Evolutionary conservation across 108 stramenopile species (phyloP), one percentile per base, ranked within the genome.

Genomic region (Bacterosira constricta): DNA sequence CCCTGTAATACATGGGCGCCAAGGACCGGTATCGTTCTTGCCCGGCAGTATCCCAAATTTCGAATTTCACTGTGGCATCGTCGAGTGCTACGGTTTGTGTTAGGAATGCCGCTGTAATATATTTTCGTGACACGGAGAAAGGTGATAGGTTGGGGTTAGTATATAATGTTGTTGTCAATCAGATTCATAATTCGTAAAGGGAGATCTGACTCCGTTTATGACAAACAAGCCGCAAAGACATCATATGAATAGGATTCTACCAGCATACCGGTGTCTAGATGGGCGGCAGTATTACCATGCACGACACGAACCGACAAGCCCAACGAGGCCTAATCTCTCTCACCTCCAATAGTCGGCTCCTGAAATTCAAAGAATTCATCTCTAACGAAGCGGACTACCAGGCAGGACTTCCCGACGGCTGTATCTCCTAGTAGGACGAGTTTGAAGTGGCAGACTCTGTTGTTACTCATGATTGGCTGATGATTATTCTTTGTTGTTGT

Each of bases 281-380:
- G 5, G 6, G 39, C 0, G 9, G 0, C 31, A 25, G 34, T 57
- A 6, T 3, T 8, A 63, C 36, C 6, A 0, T 42, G 23, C 29
- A n/a, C 32, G 31, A 31, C 11, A 25, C 20, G 32, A 39, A 27
- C 18, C 31, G 69, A 59, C 25, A 56, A 72, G 38, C 6, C 41
- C 6, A 4, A 10, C 20, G 10, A 23, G 6, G 32, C 54, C 62
- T 25, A 71, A n/a, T n/a, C n/a, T n/a, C n/a, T n/a, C 92, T 84
- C 66, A 93, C 92, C 96, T 71, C 96, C 96, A 77, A 97, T 97
- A 2, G 96, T 97, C 7, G 97, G 97, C 80, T 98, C 99, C 80
- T 98, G 98, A 53, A 96, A 98, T 77, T 99, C 98, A 73, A 98
- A 98, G 80, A 98, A 99, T 73, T 98, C 98, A 79, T 98, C 97